phyloP scores from a whole-genome alignment of 371 early-diverging fungal genomes.

The Zancudomyces culisetae region DNA sequence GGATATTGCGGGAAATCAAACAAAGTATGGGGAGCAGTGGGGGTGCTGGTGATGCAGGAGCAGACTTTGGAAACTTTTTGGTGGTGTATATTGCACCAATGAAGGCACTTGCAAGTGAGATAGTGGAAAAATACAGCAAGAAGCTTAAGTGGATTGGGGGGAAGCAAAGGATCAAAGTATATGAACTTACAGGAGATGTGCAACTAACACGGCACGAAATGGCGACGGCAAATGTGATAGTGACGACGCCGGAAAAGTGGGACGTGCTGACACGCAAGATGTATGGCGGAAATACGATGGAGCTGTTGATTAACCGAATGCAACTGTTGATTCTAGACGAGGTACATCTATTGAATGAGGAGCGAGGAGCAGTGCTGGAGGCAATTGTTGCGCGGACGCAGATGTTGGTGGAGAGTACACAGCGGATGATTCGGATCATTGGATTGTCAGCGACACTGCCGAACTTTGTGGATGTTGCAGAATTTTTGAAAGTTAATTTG shows the following conservation, averaged over 20 bases:
- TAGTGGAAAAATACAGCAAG: conserved; percentile 75
- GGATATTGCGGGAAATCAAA: conserved; percentile 45
- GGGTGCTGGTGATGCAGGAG: too few species aligned
- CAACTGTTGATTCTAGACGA: conserved; percentile 96
- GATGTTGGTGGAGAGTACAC: conserved; percentile 79
- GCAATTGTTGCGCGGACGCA: conserved; percentile 90
- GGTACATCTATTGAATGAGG: conserved; percentile 97
- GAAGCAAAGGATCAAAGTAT: conserved; percentile 67
- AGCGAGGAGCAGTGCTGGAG: conserved; percentile 96
- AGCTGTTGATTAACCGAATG: conserved; percentile 74
- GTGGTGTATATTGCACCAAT: conserved; percentile 98
- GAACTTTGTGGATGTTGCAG: conserved; percentile 93
- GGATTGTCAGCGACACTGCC: conserved; percentile 99
- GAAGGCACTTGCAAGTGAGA: conserved; percentile 98
- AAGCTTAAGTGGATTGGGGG: conserved; percentile 69
- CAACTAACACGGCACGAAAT: conserved; percentile 88
- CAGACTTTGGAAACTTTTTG: conserved; percentile 46
- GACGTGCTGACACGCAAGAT: conserved; percentile 98
- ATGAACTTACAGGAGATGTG: conserved; percentile 95
- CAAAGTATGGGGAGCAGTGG: too few species aligned
- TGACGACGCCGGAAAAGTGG: conserved; percentile 99
- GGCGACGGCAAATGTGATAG: conserved; percentile 80
- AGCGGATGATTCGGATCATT: conserved; percentile 90
- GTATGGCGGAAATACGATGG: conserved; percentile 76
- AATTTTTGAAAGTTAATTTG: conserved; percentile 83